Percentiles rank a stretch among this genome's conserved stretches.
These are phyloP conservation scores for Carpinus viminea DNA, from an alignment of 306 rosid species.

Conservation along the genomic window DNA sequence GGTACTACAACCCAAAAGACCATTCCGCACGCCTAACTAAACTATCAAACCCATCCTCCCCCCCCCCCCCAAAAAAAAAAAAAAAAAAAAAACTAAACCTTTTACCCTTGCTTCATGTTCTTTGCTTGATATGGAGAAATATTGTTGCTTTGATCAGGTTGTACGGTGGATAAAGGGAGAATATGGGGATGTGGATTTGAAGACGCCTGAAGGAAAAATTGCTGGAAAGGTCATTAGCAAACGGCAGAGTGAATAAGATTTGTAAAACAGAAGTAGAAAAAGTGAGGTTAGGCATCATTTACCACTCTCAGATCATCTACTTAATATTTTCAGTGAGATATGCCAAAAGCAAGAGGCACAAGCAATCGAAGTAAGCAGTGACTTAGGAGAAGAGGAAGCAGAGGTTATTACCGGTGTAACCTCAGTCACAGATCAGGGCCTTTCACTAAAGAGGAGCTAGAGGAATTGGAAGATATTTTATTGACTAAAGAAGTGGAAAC, in stretches of 20 bases:
- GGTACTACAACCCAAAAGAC: no score
- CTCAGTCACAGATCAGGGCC: background rate
- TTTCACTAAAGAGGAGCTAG: background rate
- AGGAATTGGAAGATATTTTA: background rate
- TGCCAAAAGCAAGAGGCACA: background rate
- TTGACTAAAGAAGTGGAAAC: background rate
- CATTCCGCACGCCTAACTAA: no score
- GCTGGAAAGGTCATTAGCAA: background rate
- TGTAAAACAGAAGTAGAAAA: background rate
- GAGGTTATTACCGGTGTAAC: background rate
- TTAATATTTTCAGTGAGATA: background rate
- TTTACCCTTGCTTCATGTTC: no score
- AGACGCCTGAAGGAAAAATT: background rate
- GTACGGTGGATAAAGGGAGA: background rate
- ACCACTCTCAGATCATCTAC: no score
- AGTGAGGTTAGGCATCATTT: background rate
- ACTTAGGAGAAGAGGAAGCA: background rate
- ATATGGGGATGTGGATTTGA: slow-evolving; percentile 1
- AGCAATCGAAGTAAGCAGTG: background rate
- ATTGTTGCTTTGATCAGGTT: background rate
- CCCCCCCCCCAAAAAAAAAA: no score
- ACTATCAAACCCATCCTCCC: no score
- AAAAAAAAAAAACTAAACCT: no score
- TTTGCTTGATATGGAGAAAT: no score
- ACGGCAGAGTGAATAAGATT: no score